These are phyloP conservation scores for Hemerocallis citrina DNA, from an alignment of 106 monocot species.

Conservation along the genomic window DNA sequence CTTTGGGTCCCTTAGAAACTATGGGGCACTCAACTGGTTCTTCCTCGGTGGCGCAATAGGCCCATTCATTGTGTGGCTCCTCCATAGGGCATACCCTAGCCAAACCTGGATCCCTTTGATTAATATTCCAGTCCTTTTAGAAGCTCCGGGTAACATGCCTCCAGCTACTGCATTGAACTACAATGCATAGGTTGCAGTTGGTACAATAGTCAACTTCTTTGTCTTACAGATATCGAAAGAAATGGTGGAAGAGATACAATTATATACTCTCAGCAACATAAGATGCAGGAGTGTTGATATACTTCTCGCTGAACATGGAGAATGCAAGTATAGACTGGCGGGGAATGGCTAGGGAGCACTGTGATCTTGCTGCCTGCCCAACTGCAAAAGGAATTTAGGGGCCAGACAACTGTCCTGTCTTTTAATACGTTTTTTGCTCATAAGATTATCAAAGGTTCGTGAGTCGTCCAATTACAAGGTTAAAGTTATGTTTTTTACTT, in stretches of 20 bases:
- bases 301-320: constrained; percentile 50
- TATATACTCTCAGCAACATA: constrained; percentile 63
- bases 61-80: constrained; percentile 69
- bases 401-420: constrained; percentile 18
- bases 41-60: constrained; percentile 64
- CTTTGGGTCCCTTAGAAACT: constrained; percentile 16
- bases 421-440: no score
- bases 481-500: no score
- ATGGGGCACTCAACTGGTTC: constrained; percentile 57
- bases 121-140: constrained; percentile 80
- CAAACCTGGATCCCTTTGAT: constrained; percentile 68
- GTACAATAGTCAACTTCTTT: constrained; percentile 85
- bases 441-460: no score
- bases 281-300: constrained; percentile 57
- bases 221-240: constrained; percentile 68
- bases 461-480: no score
- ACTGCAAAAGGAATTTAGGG: constrained; percentile 37
- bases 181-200: constrained; percentile 51
- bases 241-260: constrained; percentile 79
- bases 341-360: constrained; percentile 54
- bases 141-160: constrained; percentile 77
- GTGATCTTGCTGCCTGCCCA: constrained; percentile 46
- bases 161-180: constrained; percentile 81
- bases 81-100: constrained; percentile 59
- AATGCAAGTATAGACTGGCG: constrained; percentile 42